phyloP scores from a whole-genome alignment of 2,329 filamentous ascomycete genomes.

The Colletotrichum theobromicola region DNA sequence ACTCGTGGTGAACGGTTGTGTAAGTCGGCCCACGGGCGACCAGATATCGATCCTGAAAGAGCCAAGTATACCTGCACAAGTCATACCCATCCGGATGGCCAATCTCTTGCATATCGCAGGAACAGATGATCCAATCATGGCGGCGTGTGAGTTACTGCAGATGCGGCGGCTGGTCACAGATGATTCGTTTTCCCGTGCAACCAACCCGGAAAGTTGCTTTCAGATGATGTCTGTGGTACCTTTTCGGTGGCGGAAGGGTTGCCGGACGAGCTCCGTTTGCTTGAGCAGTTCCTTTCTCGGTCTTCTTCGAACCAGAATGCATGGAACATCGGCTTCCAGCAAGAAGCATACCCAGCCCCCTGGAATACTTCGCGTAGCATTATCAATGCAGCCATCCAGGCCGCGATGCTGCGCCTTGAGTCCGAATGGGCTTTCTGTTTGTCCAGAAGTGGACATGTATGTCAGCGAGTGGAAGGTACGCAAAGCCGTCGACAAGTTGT shows the following conservation, averaged over 20 bases:
- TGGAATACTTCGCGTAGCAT: conserved; percentile 5
- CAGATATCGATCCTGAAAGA: background rate
- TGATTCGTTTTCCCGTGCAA: background rate
- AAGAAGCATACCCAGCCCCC: conserved; percentile 16
- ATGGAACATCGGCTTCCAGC: background rate
- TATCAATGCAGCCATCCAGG: conserved; percentile 15
- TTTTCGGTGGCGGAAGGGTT: background rate
- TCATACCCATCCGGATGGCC: background rate
- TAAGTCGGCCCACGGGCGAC: background rate
- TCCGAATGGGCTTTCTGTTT: background rate
- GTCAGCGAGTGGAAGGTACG: background rate
- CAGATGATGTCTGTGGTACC: background rate
- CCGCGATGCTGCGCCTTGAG: background rate
- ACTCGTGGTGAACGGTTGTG: background rate
- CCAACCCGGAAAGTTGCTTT: conserved; percentile 1
- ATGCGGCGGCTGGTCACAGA: background rate
- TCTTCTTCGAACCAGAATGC: background rate
- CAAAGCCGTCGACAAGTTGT: background rate
- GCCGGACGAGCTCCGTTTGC: background rate
- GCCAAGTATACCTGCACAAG: background rate
- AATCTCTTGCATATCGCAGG: background rate
- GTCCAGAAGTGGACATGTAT: background rate
- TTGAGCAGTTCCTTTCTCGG: background rate
- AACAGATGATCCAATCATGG: background rate
- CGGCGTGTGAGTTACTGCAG: background rate